A percentile compares a stretch with the other conserved stretches of the same genome.
Conservation (phyloP, 345 rosid genomes). For the Dimocarpus longan region DNA sequence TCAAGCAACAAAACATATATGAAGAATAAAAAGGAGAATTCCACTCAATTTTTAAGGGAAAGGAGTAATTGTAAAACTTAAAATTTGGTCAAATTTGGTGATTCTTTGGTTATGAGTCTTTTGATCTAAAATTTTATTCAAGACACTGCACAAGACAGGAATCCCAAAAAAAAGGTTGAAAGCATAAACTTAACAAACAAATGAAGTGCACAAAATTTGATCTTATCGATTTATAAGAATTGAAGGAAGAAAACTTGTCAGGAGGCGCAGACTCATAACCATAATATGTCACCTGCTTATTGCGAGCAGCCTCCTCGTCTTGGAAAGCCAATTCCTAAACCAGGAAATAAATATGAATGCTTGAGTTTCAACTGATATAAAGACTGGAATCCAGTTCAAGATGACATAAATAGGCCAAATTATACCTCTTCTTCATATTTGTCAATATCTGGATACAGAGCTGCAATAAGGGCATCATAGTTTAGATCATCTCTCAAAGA, state of each 20-base stretch:
- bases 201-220: neutral
- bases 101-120: neutral
- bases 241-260: neutral
- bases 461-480: conserved; percentile 77
- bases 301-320: conserved; percentile 56
- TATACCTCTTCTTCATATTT: conserved; percentile 72
- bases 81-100: neutral
- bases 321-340: conserved; percentile 56
- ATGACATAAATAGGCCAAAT: conserved; percentile 14
- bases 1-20: neutral
- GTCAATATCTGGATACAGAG: conserved; percentile 66
- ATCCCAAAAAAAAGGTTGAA: neutral
- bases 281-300: conserved; percentile 40
- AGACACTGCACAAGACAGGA: neutral
- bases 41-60: neutral
- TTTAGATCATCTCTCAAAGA: conserved; percentile 83
- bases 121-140: neutral
- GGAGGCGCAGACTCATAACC: neutral
- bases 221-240: neutral
- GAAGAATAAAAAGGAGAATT: neutral
- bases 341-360: conserved; percentile 13
- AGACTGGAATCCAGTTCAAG: conserved; percentile 14
- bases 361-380: conserved; percentile 4
- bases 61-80: neutral
- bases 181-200: neutral